A percentile compares a stretch with the other conserved stretches of the same genome.
Evolutionary conservation across 148 eudicot species (phyloP).

Genomic region (Drosera capensis): DNA sequence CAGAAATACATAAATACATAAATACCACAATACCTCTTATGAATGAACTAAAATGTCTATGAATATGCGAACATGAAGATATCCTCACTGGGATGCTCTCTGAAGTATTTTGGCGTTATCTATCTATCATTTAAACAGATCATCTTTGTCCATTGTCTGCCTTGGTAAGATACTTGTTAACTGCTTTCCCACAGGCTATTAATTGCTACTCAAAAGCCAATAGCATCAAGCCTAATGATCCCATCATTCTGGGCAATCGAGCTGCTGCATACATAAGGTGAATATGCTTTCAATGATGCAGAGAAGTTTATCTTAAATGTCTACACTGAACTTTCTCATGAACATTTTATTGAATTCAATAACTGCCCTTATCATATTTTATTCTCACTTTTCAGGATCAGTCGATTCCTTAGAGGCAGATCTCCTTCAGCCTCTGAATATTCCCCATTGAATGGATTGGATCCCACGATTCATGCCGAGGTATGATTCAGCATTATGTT

Average conservation of each 20-base stretch:
- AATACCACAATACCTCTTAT: too few relatives aligned
- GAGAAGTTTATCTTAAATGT: background rate
- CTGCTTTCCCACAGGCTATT: conserved; percentile 41
- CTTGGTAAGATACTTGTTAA: too few relatives aligned
- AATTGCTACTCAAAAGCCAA: conserved; percentile 70
- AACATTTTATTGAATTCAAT: background rate
- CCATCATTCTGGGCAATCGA: conserved; percentile 77
- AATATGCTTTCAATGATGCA: conserved; percentile 2
- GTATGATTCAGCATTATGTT: conserved; percentile 24
- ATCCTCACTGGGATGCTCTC: too few relatives aligned
- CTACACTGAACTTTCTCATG: background rate
- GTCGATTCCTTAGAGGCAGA: conserved; percentile 54
- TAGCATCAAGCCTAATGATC: conserved; percentile 55
- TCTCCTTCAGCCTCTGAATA: conserved; percentile 64
- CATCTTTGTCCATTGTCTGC: too few relatives aligned
- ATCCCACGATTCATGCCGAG: conserved; percentile 85
- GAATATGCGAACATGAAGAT: too few relatives aligned
- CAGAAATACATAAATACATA: too few relatives aligned
- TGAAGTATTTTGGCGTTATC: too few relatives aligned
- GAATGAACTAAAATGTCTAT: too few relatives aligned
- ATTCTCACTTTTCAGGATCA: conserved; percentile 28
- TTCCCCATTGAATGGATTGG: conserved; percentile 70
- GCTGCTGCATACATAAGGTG: conserved; percentile 89
- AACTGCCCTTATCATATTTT: background rate
- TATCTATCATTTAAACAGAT: too few relatives aligned